phyloP scores from a whole-genome alignment of 2,329 filamentous ascomycete genomes.

The Aspergillus luchuensis region DNA sequence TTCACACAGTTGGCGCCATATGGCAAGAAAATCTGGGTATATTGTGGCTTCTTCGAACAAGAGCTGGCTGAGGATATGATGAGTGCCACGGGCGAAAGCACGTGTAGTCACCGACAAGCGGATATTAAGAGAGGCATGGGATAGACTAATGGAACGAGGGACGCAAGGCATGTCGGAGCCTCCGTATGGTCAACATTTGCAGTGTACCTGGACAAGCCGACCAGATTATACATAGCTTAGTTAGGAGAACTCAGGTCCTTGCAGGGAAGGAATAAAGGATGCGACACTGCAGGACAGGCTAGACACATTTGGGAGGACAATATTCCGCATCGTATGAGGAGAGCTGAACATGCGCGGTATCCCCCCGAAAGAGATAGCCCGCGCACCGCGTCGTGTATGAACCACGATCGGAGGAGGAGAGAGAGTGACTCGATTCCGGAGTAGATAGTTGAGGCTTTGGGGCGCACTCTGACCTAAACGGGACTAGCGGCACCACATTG shows the following conservation, averaged over 20 bases:
- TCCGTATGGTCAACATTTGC: neutral
- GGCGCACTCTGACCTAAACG: neutral
- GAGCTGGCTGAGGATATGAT: neutral
- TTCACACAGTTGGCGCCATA: neutral
- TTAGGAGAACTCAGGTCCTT: neutral
- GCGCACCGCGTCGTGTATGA: neutral
- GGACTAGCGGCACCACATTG: neutral
- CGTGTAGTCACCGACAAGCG: neutral
- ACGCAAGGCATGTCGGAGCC: neutral
- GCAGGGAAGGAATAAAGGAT: conserved; percentile 2
- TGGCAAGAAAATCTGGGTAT: neutral
- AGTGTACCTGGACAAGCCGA: neutral
- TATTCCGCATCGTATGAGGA: neutral
- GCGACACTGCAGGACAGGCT: neutral
- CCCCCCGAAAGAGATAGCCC: neutral
- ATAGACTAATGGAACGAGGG: neutral
- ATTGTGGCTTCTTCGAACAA: neutral
- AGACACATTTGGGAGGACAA: neutral
- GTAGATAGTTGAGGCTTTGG: conserved; percentile 2
- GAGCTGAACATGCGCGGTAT: neutral
- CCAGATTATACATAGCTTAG: neutral
- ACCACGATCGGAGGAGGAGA: neutral
- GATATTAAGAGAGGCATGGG: neutral
- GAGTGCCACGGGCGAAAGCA: neutral
- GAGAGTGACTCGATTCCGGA: neutral